Evolutionary conservation across 306 rosid species (phyloP).

Genomic region (Styphnolobium japonicum): DNA sequence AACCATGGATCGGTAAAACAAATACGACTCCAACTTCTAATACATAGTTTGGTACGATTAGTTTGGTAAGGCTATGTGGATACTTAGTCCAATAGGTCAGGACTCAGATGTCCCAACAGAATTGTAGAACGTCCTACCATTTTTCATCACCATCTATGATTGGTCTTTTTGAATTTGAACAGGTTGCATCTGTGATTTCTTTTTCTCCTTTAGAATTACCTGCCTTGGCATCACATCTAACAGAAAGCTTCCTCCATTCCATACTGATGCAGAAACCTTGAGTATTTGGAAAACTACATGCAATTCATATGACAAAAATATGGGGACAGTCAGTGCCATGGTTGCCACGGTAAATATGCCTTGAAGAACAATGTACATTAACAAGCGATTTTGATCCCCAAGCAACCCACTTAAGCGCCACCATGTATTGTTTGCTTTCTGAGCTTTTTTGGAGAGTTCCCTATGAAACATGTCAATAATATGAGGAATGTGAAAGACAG

Average conservation of each 20-base stretch:
- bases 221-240: slow-evolving; percentile 96
- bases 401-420: slow-evolving; percentile 91
- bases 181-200: slow-evolving; percentile 59
- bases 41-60: background rate
- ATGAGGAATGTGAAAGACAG: background rate
- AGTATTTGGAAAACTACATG: slow-evolving; percentile 76
- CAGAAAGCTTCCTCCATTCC: slow-evolving; percentile 96
- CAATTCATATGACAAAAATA: slow-evolving; percentile 75
- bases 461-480: slow-evolving; percentile 35
- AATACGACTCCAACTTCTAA: background rate
- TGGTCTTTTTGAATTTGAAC: slow-evolving; percentile 26
- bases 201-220: slow-evolving; percentile 82
- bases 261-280: slow-evolving; percentile 78
- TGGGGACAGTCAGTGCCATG: slow-evolving; percentile 87
- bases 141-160: slow-evolving; percentile 14
- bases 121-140: background rate
- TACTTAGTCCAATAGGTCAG: background rate
- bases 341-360: slow-evolving; percentile 83
- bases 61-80: background rate
- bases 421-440: slow-evolving; percentile 88
- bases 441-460: slow-evolving; percentile 90
- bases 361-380: slow-evolving; percentile 78
- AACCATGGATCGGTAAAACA: background rate
- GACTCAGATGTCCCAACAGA: background rate
- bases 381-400: slow-evolving; percentile 85